Evolutionary conservation across 2,329 filamentous ascomycete genomes (phyloP), one percentile per base, ranked within the genome.

Genomic region (Apiospora koreana): DNA sequence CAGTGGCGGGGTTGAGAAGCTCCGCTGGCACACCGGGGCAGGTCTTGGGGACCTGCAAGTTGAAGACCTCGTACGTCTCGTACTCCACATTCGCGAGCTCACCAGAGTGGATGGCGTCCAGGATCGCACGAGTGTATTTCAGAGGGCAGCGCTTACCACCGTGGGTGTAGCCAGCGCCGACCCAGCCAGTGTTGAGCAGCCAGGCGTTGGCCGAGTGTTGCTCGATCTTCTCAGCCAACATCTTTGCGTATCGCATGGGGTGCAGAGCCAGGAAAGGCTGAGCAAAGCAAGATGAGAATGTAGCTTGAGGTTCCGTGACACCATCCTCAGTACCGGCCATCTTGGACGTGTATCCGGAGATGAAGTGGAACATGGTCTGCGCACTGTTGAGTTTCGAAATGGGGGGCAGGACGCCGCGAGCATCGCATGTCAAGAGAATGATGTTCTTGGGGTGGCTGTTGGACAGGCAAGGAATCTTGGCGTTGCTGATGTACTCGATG

Each of bases 311-410:
- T 86, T 99, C 96, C 12, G 93, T 97, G 75, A 99, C 91, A 79
- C 96, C 96, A 75, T 98, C 94, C 86, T 99, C 96, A 43, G 96
- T 99, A 79, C 96, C 96, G 75, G 96, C 96, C 96, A 99, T 99
- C 92, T 99, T 99, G 81, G 95, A 98, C 74, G 96, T 99, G 89
- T 99, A 99, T 77, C 96, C 96, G 23, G 94, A 97, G 85, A 99
- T 99, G 91, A 99, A 99, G 89, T 99, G 96, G 92, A 98, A 99
- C 95, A 99, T 98, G 83, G 94, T 97, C 87, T 98, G 96, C 79
- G 94, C 91, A 74, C 92, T 90, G 87, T 93, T 91, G 81, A 99
- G 92, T 89, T 98, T 98, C 79, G 94, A 98, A 85, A 99, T 98
- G 66, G 96, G 96, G 70, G 96, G 96, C 70, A 99, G 91, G 67